Evolutionary conservation across 371 early-diverging fungal genomes (phyloP), one percentile per base, ranked within the genome.

Genomic region (Dichotomocladium elegans): DNA sequence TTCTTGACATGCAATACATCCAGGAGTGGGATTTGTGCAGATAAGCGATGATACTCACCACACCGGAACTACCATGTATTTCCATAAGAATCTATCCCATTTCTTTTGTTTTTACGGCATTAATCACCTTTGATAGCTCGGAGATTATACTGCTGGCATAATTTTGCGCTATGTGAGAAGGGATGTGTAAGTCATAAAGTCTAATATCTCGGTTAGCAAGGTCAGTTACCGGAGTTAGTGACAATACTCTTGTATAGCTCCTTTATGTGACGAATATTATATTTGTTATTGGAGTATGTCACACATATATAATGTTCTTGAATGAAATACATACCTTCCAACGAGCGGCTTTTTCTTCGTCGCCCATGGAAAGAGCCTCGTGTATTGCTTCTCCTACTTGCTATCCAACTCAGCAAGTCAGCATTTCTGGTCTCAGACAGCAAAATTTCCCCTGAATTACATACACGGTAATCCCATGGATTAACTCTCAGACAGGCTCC

Each of bases 381-480:
- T 92, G 71, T 48, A 99, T 88, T 3, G 94, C 89, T 37, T 84
- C 68, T 12, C 97, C 92, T 7, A 97, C 93, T 60, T 91, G 90
- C 60, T 79, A 55, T 14, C 41, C 15, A 21, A 26, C 26, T 17
- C 1, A 6, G 22, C n/a, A n/a, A 24, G 41, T 27, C 25, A 31
- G 11, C 50, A 14, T 31, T 3, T 15, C 10, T 19, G 14, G 4
- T 19, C 22, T 10, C 2, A 24, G 8, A 8, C 7, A 42, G 46
- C 60, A 62, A 64, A 62, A 64, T 58, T 60, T 83, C 80, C 68
- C 92, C 88, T 94, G 92, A 95, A 21, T 95, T 93, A 67, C 98
- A 95, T 47, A 94, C 85, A 30, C 87, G 63, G 54, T 86, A 90
- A 69, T 96, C 94, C 96, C 96, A 98, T 17, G 99, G 96, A 66